Percentiles rank a stretch among this genome's conserved stretches.
Evolutionary conservation across 148 eudicot species (phyloP).

Genomic region (Beta vulgaris): DNA sequence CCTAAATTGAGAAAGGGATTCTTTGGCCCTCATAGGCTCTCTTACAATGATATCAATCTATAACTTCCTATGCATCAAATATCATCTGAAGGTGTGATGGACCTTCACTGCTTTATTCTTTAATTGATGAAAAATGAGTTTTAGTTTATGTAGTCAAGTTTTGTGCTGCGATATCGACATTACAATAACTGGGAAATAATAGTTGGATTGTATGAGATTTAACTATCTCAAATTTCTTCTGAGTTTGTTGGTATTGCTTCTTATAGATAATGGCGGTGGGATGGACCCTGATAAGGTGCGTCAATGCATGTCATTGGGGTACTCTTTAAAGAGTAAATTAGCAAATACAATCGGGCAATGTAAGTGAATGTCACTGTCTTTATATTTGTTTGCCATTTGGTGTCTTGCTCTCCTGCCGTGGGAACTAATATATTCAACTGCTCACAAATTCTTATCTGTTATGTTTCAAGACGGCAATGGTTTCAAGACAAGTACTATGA

Average conservation of each 20-base stretch:
- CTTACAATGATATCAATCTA: not conserved
- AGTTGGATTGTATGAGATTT: not conserved
- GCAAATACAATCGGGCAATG: conserved; percentile 93
- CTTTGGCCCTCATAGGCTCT: not conserved
- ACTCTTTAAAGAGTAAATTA: conserved; percentile 82
- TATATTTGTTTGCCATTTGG: not conserved
- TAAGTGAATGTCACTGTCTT: conserved; percentile 27
- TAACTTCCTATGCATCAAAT: not conserved
- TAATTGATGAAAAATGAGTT: not conserved
- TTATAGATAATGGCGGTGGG: conserved; percentile 90
- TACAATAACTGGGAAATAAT: not conserved
- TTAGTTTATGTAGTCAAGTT: not conserved
- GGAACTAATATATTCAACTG: not conserved
- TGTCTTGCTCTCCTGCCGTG: not conserved
- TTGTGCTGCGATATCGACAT: not conserved
- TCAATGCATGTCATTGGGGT: conserved; percentile 97
- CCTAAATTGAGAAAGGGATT: no score
- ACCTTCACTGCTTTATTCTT: not conserved
- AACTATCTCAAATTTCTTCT: not conserved
- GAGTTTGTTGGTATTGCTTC: not conserved
- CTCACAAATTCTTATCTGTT: conserved; percentile 14
- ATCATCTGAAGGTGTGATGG: not conserved
- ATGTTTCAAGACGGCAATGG: conserved; percentile 79
- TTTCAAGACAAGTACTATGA: conserved; percentile 97
- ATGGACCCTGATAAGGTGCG: conserved; percentile 92